Evolutionary conservation across 495 filamentous ascomycete genomes (phyloP).

Genomic region (Pseudevernia furfuracea): DNA sequence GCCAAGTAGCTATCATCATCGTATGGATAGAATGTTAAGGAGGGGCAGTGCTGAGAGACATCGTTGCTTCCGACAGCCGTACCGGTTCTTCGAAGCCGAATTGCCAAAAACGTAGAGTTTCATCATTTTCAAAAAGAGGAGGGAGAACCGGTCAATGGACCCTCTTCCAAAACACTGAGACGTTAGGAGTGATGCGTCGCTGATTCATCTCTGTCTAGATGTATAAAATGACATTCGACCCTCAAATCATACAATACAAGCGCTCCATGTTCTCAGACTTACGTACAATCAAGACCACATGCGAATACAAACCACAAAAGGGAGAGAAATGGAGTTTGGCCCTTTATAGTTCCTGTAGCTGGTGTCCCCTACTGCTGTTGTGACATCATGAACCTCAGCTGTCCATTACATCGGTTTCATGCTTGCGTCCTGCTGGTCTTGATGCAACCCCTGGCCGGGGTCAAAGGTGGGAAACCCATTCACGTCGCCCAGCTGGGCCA

Average conservation of each 20-base stretch:
- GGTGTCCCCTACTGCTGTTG: not conserved
- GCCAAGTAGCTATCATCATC: too few species aligned
- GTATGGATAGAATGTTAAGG: too few species aligned
- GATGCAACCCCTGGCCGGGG: not conserved
- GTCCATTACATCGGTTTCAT: not conserved
- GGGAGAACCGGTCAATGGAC: too few species aligned
- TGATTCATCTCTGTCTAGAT: not conserved
- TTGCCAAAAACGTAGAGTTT: not conserved
- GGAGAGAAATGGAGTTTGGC: not conserved
- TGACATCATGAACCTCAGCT: not conserved
- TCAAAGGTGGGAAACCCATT: conserved; percentile 17
- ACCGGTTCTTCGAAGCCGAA: too few species aligned
- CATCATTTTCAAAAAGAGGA: too few species aligned
- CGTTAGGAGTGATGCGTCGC: not conserved
- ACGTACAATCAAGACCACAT: not conserved
- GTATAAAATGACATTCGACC: not conserved
- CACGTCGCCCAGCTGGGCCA: conserved; percentile 72
- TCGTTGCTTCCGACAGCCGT: too few species aligned
- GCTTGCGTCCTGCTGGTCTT: not conserved
- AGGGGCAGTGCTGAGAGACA: too few species aligned
- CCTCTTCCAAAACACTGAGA: not conserved
- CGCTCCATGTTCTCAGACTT: not conserved
- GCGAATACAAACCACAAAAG: not conserved
- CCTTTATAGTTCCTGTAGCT: not conserved
- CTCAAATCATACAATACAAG: not conserved